Percentiles rank a stretch among this genome's conserved stretches.
phyloP scores from a whole-genome alignment of 148 eudicot species.

The Fagopyrum homotropicum region DNA sequence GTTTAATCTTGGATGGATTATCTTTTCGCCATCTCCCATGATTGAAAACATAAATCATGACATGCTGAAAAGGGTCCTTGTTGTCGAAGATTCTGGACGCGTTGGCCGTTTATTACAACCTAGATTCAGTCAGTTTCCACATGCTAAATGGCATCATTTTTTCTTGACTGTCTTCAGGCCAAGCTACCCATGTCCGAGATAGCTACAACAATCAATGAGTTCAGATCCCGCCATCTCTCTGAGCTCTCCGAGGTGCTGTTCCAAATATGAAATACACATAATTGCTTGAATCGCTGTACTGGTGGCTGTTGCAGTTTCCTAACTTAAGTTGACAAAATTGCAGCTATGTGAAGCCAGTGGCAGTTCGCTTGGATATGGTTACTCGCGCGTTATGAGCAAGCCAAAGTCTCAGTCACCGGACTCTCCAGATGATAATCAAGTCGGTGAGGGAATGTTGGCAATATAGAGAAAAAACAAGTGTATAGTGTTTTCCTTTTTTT shows the following conservation, averaged over 20 bases:
- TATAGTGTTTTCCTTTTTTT: not conserved
- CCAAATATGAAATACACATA: not conserved
- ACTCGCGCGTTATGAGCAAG: conserved; percentile 58
- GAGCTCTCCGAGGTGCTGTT: conserved; percentile 79
- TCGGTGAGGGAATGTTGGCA: conserved; percentile 61
- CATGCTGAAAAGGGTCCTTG: not conserved
- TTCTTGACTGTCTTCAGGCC: conserved; percentile 38
- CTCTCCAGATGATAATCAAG: conserved; percentile 54
- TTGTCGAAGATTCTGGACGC: not conserved
- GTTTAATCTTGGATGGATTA: too few relatives aligned
- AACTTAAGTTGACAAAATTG: conserved; percentile 12
- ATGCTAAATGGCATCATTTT: not conserved
- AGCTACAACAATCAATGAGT: conserved; percentile 85
- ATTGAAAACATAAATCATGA: not conserved
- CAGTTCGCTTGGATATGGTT: conserved; percentile 91
- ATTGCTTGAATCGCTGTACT: not conserved
- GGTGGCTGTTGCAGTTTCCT: not conserved
- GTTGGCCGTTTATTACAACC: not conserved
- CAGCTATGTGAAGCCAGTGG: conserved; percentile 94
- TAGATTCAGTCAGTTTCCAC: not conserved
- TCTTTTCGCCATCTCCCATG: not conserved
- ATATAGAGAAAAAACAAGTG: conserved; percentile 22
- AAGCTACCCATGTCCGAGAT: conserved; percentile 90
- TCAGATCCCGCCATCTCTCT: conserved; percentile 90
- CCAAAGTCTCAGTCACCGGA: conserved; percentile 55